Conservation (phyloP, 139 green algal genomes). For the Coelastrella sp. region DNA sequence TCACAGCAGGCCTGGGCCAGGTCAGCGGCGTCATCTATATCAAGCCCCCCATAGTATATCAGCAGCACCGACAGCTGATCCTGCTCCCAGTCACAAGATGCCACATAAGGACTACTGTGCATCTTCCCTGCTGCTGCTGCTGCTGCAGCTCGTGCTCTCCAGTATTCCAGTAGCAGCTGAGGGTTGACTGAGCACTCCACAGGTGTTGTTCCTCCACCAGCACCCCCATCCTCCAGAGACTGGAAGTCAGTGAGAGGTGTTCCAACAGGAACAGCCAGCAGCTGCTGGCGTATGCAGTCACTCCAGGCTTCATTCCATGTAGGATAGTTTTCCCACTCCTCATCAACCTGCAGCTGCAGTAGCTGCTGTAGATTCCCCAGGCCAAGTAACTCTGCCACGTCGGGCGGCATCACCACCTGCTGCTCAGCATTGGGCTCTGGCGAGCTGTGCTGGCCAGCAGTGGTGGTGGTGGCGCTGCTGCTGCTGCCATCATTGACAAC, state of each 20-base stretch:
- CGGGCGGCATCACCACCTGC: not conserved
- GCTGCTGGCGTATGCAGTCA: not conserved
- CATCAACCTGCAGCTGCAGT: not conserved
- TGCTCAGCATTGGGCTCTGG: not conserved
- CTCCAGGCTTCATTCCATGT: not conserved
- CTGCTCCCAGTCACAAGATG: not conserved
- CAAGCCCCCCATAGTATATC: not conserved
- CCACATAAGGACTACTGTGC: too few species aligned
- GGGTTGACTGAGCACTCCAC: not conserved
- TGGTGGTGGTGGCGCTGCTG: not conserved
- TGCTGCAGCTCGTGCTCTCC: not conserved
- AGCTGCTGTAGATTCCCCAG: not conserved
- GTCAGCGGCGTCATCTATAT: not conserved
- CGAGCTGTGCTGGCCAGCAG: not conserved
- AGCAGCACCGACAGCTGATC: not conserved
- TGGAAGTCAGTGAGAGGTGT: not conserved
- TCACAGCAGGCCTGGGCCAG: not conserved
- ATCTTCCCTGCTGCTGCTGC: not conserved
- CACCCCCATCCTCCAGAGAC: not conserved
- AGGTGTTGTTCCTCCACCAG: not conserved
- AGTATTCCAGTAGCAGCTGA: not conserved
- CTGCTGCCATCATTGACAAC: not conserved
- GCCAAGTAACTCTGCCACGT: not conserved
- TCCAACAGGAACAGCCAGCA: not conserved
- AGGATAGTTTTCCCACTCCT: not conserved